A percentile compares a stretch with the other conserved stretches of the same genome.
Evolutionary conservation across 2,329 filamentous ascomycete species (phyloP).

Genomic region (Microcyclospora tardicrescens): DNA sequence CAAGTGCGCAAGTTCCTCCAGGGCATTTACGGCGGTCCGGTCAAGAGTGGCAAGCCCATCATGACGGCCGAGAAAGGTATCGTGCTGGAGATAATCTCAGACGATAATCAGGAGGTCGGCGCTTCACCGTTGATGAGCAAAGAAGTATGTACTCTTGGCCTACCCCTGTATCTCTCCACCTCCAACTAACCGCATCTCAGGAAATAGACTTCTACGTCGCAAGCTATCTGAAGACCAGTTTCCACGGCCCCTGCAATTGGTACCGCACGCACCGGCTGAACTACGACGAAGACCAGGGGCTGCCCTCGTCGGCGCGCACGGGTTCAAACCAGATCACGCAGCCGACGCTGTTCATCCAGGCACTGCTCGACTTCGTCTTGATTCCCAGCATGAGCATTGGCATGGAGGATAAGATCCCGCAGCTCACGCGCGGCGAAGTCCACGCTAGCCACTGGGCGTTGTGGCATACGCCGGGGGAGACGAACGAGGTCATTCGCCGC

Average conservation of each 20-base stretch:
- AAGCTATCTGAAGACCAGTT: conserved; percentile 56
- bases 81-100: conserved; percentile 48
- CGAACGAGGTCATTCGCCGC: conserved; percentile 54
- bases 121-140: conserved; percentile 47
- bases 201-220: conserved; percentile 66
- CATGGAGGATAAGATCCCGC: conserved; percentile 57
- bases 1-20: conserved; percentile 58
- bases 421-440: conserved; percentile 54
- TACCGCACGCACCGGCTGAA: conserved; percentile 67
- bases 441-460: conserved; percentile 70
- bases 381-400: conserved; percentile 55
- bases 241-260: conserved; percentile 56
- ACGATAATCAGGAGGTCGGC: conserved; percentile 29
- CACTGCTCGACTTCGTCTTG: conserved; percentile 57
- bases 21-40: conserved; percentile 55
- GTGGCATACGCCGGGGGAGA: conserved; percentile 55
- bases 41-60: conserved; percentile 40
- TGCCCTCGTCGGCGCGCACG: conserved; percentile 10
- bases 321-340: conserved; percentile 10
- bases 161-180: background rate
- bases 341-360: conserved; percentile 62
- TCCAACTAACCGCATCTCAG: conserved; percentile 12
- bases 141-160: conserved; percentile 32
- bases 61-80: conserved; percentile 53
- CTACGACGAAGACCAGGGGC: conserved; percentile 55